These are phyloP conservation scores for Trichomonas gallinae DNA, from an alignment of 208 protist genomes.

Conservation along the genomic window DNA sequence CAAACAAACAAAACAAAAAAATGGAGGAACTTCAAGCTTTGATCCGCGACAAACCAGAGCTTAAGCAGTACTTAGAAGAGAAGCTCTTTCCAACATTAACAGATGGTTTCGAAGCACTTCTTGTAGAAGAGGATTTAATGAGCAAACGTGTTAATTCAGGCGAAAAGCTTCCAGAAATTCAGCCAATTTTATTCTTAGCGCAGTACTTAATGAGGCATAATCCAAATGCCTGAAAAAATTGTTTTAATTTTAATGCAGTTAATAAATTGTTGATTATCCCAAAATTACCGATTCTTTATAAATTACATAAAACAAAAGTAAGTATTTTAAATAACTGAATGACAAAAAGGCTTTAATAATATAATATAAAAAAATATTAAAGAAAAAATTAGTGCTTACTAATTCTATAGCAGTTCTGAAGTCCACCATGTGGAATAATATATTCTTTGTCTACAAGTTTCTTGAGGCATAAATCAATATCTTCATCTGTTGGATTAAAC, in stretches of 20 bases:
- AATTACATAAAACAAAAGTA: not conserved
- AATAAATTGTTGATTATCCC: too few species aligned
- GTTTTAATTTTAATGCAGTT: not conserved
- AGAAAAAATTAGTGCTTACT: not conserved
- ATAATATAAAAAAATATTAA: not conserved
- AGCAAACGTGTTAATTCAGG: not conserved
- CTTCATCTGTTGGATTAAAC: not conserved
- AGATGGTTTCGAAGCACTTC: not conserved
- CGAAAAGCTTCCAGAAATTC: not conserved
- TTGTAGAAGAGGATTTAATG: not conserved
- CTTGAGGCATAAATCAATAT: not conserved
- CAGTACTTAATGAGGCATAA: constrained; percentile 1
- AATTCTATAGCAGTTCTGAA: not conserved
- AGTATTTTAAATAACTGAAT: not conserved
- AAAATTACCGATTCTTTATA: too few species aligned
- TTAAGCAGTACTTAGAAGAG: not conserved
- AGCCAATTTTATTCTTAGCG: not conserved
- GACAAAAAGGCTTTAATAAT: not conserved
- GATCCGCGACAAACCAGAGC: not conserved
- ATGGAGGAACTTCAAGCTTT: not conserved
- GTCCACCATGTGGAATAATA: not conserved
- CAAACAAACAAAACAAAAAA: not conserved
- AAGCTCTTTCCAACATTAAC: not conserved
- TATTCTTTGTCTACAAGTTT: not conserved
- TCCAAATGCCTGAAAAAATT: not conserved